Conservation (phyloP, 1,139 yeast genomes). For the Magnusiomyces sp. region DNA sequence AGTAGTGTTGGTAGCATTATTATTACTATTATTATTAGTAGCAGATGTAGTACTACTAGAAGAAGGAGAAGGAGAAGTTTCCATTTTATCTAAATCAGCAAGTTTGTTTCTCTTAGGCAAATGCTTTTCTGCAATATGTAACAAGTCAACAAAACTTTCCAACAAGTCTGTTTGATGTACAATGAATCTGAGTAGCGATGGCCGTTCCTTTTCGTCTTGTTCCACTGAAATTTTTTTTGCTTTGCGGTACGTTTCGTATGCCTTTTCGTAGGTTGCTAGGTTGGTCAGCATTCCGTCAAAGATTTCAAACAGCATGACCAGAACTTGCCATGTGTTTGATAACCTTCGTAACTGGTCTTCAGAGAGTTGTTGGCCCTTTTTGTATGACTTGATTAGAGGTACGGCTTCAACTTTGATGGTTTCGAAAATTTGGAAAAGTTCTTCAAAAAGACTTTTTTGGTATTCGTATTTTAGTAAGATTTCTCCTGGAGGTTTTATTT, state of each 20-base stretch:
- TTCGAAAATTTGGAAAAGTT: background rate
- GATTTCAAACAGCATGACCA: constrained; percentile 5
- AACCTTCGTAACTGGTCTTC: constrained; percentile 9
- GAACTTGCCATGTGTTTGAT: constrained; percentile 11
- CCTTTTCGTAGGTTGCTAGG: constrained; percentile 1
- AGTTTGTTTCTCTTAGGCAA: constrained; percentile 24
- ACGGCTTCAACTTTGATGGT: background rate
- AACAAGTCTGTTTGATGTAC: constrained; percentile 5
- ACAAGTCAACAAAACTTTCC: constrained; percentile 16
- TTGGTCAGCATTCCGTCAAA: constrained; percentile 12
- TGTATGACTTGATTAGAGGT: constrained; percentile 1
- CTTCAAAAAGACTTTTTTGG: constrained; percentile 1
- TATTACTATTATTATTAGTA: background rate
- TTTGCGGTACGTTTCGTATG: constrained; percentile 17
- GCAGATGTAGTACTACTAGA: background rate
- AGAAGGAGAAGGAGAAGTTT: too few species aligned
- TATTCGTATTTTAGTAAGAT: background rate
- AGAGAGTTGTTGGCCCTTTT: constrained; percentile 1
- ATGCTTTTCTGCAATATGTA: constrained; percentile 21
- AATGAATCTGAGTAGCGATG: background rate
- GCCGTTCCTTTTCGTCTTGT: background rate
- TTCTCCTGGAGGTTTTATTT: background rate
- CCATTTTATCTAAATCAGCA: constrained; percentile 16
- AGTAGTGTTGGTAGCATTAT: background rate
- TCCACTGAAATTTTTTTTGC: constrained; percentile 7